A percentile compares a stretch with the other conserved stretches of the same genome.
These are phyloP conservation scores for Nannizziopsis barbatae DNA, from an alignment of 2,329 filamentous ascomycete species.

Conservation along the genomic window DNA sequence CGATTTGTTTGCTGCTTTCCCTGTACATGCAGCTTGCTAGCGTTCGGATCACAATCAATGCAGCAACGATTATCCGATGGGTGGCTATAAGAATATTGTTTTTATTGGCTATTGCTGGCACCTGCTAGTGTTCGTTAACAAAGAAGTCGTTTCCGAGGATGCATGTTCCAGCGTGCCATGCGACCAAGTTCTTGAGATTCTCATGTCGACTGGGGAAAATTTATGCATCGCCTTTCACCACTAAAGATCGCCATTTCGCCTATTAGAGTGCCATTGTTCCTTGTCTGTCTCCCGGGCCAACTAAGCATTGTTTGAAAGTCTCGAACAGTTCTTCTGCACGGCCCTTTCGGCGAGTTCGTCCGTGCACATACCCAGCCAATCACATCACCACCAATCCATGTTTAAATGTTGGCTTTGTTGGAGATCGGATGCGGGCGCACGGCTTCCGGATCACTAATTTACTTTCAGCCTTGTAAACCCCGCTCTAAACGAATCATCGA, in stretches of 20 bases:
- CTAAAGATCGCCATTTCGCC: background rate
- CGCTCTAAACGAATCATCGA: too few relatives aligned
- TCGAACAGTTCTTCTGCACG: constrained; percentile 3
- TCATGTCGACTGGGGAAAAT: constrained; percentile 1
- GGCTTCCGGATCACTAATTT: background rate
- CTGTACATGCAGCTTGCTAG: background rate
- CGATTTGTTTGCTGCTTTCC: background rate
- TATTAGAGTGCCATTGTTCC: background rate
- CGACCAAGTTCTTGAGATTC: background rate
- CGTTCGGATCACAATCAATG: background rate
- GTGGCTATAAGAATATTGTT: background rate
- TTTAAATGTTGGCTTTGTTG: background rate
- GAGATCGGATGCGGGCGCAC: background rate
- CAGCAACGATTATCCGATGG: background rate
- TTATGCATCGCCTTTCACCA: background rate
- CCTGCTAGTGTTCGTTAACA: background rate
- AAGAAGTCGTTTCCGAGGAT: background rate
- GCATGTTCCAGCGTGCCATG: background rate
- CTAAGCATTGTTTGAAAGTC: constrained; percentile 2
- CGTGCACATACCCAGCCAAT: constrained; percentile 5
- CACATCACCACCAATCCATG: background rate
- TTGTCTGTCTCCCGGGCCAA: background rate
- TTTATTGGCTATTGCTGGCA: background rate
- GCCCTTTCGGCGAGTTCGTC: background rate
- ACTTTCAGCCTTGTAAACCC: background rate